These are phyloP conservation scores for Colletotrichum plurivorum DNA, from an alignment of 2,329 filamentous ascomycete genomes.

Conservation along the genomic window DNA sequence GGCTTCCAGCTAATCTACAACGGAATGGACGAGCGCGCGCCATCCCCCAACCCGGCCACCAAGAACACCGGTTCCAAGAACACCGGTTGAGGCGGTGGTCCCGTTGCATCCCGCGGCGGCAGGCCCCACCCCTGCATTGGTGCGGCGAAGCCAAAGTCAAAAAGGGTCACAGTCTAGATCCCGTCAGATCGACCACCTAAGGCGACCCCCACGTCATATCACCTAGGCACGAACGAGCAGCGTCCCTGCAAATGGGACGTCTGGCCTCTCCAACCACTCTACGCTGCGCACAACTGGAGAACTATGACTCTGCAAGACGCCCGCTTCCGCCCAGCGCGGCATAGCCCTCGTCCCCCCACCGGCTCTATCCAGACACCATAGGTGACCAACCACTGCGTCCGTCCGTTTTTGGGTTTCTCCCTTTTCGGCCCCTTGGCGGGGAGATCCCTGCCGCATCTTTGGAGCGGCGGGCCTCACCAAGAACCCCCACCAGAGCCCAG, in stretches of 20 bases:
- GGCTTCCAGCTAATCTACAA: constrained; percentile 50
- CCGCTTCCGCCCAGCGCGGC: constrained; percentile 24
- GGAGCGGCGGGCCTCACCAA: constrained; percentile 3
- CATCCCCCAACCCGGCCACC: constrained; percentile 32
- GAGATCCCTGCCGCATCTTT: constrained; percentile 20
- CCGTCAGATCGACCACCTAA: constrained; percentile 22
- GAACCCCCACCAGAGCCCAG: background rate
- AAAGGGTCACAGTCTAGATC: constrained; percentile 32
- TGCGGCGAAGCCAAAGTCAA: constrained; percentile 37
- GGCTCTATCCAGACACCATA: background rate
- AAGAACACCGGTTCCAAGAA: constrained; percentile 29
- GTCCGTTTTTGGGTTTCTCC: constrained; percentile 20
- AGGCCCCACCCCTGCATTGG: constrained; percentile 36
- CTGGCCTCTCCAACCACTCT: background rate
- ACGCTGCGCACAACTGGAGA: constrained; percentile 19
- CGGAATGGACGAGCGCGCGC: constrained; percentile 27
- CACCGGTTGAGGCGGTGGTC: constrained; percentile 28
- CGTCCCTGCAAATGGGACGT: constrained; percentile 26
- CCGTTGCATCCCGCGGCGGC: constrained; percentile 30
- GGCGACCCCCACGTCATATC: constrained; percentile 33
- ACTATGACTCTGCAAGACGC: constrained; percentile 22
- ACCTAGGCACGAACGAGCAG: constrained; percentile 35
- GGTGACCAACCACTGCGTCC: background rate
- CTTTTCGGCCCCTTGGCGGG: constrained; percentile 13
- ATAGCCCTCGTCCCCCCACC: constrained; percentile 28